A percentile compares a stretch with the other conserved stretches of the same genome.
phyloP scores from a whole-genome alignment of 768 basidiomycete genomes.

The Podaxis mareebaensis region DNA sequence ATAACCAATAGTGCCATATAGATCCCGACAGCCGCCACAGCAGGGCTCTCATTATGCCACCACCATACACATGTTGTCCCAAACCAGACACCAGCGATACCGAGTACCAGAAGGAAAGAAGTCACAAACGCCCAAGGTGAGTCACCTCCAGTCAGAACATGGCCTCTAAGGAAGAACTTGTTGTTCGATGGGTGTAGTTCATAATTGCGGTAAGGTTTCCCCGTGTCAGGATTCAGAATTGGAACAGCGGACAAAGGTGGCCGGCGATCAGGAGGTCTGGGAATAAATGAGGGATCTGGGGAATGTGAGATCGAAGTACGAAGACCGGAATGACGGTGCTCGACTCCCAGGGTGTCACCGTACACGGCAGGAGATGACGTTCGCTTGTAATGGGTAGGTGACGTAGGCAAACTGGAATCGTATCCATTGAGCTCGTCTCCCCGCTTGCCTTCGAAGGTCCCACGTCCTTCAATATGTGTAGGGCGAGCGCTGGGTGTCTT shows the following conservation, averaged over 20 bases:
- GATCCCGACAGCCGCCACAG: conserved; percentile 52
- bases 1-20: conserved; percentile 64
- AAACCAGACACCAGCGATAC: conserved; percentile 81
- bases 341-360: conserved; percentile 1
- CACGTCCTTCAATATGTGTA: conserved; percentile 22
- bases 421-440: conserved; percentile 37
- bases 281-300: conserved; percentile 35
- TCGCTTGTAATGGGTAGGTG: conserved; percentile 24
- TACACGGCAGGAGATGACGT: conserved; percentile 7
- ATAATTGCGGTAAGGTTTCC: conserved; percentile 53
- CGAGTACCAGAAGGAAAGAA: conserved; percentile 59
- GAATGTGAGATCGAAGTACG: conserved; percentile 32
- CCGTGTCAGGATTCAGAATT: conserved; percentile 35
- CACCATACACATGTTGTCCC: conserved; percentile 88
- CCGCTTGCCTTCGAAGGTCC: conserved; percentile 31
- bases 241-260: conserved; percentile 40
- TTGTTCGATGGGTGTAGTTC: conserved; percentile 72
- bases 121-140: conserved; percentile 78
- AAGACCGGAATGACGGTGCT: conserved; percentile 20
- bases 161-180: conserved; percentile 72
- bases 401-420: not conserved
- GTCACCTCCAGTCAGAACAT: conserved; percentile 83
- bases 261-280: conserved; percentile 27
- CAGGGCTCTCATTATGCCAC: conserved; percentile 79
- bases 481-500: conserved; percentile 28